Base-by-base conservation (phyloP, 2,329 filamentous ascomycete species). In the Aureobasidium sp. region DNA sequence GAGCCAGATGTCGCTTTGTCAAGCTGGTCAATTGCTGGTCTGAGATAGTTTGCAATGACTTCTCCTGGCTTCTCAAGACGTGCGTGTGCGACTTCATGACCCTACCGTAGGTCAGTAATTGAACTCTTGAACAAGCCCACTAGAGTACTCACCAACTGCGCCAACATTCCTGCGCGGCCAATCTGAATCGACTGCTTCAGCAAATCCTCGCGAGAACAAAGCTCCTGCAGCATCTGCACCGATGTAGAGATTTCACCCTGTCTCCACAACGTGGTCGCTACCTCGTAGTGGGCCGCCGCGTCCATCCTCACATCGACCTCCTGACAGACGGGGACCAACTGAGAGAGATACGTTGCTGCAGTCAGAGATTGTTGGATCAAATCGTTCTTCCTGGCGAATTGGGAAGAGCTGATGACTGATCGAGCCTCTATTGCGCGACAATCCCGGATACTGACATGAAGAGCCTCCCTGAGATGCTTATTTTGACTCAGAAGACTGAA, bases 251-350 rank as follows among this genome's bases (percentile, higher is more conserved):
- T 90, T 73, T 99, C 93, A 13, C 91, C 91, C 71, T 96, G 89
- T 65, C 95, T 91, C 93, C 94, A 99, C 1, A 99, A 78, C 7
- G 95, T 91, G 69, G 89, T 91, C 11, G 95, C 92, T 8, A 90
- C 84, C 72, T 97, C 94, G 59, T 93, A 83, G 65, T 87, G 86
- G 42, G 91, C 84, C 13, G 86, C 86, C 13, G 86, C 89, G 69
- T 91, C 88, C 48, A 97, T 84, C 62, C 86, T 83, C 2, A 97
- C 76, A 0, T 88, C 90, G n/a, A 90, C 74, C 0, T 83, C 78
- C 63, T 82, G 81, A 70, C 89, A 94, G 3, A 86, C 78, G 5
- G 79, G 72, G n/a, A 91, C 84, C 30, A 97, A 80, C 61, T 90
- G 86, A 13, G 86, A 89, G n/a, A 99, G 80, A 30, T 88, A 86